A percentile compares a stretch with the other conserved stretches of the same genome.
Conservation (phyloP, 192 early-diverging fungal genomes). For the Rhizoclosmatium globosum region DNA sequence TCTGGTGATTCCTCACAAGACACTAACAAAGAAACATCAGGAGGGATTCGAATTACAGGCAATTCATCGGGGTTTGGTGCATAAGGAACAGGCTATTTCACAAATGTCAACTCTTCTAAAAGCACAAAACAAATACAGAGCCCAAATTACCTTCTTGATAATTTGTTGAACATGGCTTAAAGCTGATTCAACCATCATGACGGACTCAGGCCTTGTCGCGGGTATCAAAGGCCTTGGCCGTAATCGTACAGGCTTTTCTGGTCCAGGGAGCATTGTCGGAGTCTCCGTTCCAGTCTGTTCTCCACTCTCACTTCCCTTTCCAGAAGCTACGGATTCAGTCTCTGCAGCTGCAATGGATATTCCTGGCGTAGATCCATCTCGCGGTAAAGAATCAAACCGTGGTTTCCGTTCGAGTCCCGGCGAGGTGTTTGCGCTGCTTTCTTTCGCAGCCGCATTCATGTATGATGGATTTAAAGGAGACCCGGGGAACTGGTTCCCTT, state of each 20-base stretch:
- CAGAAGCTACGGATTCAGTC: background rate
- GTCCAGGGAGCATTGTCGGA: background rate
- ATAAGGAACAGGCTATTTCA: slow-evolving; percentile 12
- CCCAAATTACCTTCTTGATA: slow-evolving; percentile 5
- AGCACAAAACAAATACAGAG: background rate
- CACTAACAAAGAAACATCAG: slow-evolving; percentile 73
- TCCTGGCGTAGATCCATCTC: background rate
- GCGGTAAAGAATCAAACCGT: background rate
- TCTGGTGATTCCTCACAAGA: slow-evolving; percentile 77
- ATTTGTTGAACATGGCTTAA: slow-evolving; percentile 24
- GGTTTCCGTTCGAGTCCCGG: background rate
- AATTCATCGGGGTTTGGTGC: slow-evolving; percentile 62
- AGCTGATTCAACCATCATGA: slow-evolving; percentile 8
- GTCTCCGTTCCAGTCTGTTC: background rate
- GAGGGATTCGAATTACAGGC: slow-evolving; percentile 71
- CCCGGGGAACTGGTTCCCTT: background rate
- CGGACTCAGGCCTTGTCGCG: background rate
- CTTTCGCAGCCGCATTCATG: slow-evolving; percentile 1
- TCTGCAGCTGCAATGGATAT: background rate
- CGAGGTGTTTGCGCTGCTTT: background rate
- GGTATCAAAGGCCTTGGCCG: slow-evolving; percentile 1
- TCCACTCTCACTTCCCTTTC: background rate
- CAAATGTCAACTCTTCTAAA: background rate
- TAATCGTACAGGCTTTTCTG: background rate
- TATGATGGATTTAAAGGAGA: background rate